Base-by-base conservation (phyloP, 495 filamentous ascomycete genomes). In the Glutinoglossum americanum region DNA sequence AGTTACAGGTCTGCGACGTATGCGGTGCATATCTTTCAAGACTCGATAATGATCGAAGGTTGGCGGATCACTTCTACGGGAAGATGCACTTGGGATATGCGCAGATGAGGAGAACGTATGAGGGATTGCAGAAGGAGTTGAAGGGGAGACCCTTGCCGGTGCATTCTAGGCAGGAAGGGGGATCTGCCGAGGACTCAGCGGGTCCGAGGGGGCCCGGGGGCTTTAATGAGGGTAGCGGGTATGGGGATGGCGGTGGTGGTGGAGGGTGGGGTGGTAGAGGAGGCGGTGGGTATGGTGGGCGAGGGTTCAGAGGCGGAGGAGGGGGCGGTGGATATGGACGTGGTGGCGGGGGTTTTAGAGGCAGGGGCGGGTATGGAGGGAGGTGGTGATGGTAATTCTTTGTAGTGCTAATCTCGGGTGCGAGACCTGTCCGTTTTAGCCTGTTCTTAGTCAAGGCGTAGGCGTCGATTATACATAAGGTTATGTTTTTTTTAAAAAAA, bases 81-180 rank as follows among this genome's bases (percentile, higher is more conserved):
- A 98, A 98, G 74, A 97, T 98, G 93, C 92, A 98, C 65, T 73
- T 98, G 65, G 92, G 92, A 0, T 98, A 96, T 67, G 90, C 92
- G 35, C 85, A 94, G 71, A 98, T 98, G 92, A 79, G 92, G 61
- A 92, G 86, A 74, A 88, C 85, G 13, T 85, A 74, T 63, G 92
- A 94, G 61, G 72, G 75, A n/a, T 76, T 98, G 57, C 82, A 82
- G 57, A 86, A 86, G 69, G 92, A 98, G 67, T 72, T 94, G 59
- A 81, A 85, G 57, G 82, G 82, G 4, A 68, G 83, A n/a, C 72
- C 77, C 48, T 77, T 80, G 15, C 79, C 82, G 21, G 67, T 71
- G 51, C 28, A 27, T 15, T 26, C 26, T 37, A 56, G 25, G 21
- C 13, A 7, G 54, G 54, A 33, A 19, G 23, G 30, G 19, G 76